Evolutionary conservation across 169 alveolate species (phyloP).

Genomic region (Eimeria falciformis): DNA sequence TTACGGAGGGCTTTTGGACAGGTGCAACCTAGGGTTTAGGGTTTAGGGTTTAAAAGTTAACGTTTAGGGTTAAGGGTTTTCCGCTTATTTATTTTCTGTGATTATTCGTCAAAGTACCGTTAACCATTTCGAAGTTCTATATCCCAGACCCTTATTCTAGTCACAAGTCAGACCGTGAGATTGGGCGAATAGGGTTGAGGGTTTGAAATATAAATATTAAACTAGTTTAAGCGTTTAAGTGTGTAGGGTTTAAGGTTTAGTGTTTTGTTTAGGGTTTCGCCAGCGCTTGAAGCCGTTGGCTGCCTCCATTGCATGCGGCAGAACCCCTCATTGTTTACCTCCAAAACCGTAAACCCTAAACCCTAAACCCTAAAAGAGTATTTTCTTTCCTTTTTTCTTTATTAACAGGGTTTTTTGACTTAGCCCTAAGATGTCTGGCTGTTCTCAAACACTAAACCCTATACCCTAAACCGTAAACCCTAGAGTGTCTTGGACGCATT

Average conservation of each 20-base stretch:
- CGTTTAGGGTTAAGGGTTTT: not conserved
- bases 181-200: conserved; percentile 31
- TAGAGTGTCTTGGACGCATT: not conserved
- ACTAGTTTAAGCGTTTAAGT: not conserved
- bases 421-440: too few species aligned
- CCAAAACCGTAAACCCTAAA: conserved; percentile 22
- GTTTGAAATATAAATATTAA: not conserved
- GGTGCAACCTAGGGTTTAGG: not conserved
- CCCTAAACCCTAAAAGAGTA: not conserved
- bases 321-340: too few species aligned
- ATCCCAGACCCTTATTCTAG: not conserved
- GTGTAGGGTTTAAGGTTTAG: not conserved
- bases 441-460: conserved; percentile 29
- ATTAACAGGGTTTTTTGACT: too few species aligned
- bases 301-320: too few species aligned
- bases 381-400: not conserved
- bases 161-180: too few species aligned
- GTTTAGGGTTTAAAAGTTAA: conserved; percentile 22
- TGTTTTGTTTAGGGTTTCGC: not conserved
- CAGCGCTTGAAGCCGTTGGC: too few species aligned
- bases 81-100: too few species aligned
- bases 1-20: not conserved
- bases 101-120: too few species aligned
- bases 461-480: conserved; percentile 28
- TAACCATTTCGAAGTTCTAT: not conserved